Base-by-base conservation (phyloP, 78 protist species). In the Dictyostelium capitatum region DNA sequence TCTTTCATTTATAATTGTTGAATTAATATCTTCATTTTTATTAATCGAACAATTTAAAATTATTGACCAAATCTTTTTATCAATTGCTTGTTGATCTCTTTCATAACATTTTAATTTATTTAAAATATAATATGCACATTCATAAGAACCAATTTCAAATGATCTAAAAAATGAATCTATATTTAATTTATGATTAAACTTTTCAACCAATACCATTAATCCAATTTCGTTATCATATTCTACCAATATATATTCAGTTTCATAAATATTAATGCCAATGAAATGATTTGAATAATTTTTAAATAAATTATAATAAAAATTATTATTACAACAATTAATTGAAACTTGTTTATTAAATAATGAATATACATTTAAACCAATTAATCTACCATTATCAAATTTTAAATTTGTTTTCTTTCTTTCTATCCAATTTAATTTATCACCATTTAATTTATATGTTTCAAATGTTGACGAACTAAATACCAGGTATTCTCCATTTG, bases 201-300 rank as follows among this genome's bases (percentile, higher is more conserved):
- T 62, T 62, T 62, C 70, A 62, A 25, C 20, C 28, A 62, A 25
- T 25, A 62, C 70, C 23, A 11, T 8, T 10, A 62, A 62, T 8
- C 43, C 70, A 4, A 62, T 11, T 1, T 10, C 6, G 14, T 62
- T 62, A 25, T 62, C 70, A 25, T 11, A 3, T 1, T 62, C 20
- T 11, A 62, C 10, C 23, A 62, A 25, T 25, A 62, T 0, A 11
- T n/a, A 25, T 62, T 62, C 70, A 11, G 70, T 62, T 11, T 23
- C 70, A 19, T 62, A 6, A 62, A n/a, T 23, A 62, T 62, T 62
- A 1, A 23, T 11, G 2, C 28, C 28, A 25, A 62, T 25, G 28
- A 23, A 62, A 62, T 62, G 23, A 62, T 25, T 62, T 62, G 70
- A 62, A 62, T 62, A 62, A 4, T 62, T 62, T 62, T n/a, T 62